A percentile compares a stretch with the other conserved stretches of the same genome.
Evolutionary conservation across 148 eudicot species (phyloP).

Genomic region (Diospyros kaki): DNA sequence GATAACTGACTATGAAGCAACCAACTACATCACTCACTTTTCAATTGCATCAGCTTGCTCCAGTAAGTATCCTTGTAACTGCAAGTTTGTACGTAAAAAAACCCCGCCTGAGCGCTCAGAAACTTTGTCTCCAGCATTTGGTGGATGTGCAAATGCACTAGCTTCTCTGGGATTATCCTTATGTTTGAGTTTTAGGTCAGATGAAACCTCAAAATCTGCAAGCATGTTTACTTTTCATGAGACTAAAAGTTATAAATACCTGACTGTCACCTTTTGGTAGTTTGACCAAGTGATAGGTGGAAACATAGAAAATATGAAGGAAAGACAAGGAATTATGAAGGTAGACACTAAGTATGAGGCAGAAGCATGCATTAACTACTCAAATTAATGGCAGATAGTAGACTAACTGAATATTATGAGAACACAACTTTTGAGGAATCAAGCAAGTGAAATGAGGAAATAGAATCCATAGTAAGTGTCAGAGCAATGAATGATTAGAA

Average conservation of each 20-base stretch:
- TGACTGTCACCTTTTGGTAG: neutral
- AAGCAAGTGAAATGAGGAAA: neutral
- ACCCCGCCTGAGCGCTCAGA: slow-evolving; percentile 35
- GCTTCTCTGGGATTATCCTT: slow-evolving; percentile 28
- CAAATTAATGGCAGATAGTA: neutral
- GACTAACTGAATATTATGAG: neutral
- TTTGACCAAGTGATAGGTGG: neutral
- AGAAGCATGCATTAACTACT: neutral
- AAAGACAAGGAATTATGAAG: neutral
- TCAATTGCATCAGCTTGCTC: slow-evolving; percentile 79
- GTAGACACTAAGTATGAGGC: neutral
- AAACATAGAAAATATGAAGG: neutral
- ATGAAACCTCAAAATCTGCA: slow-evolving; percentile 56
- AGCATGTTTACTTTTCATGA: neutral
- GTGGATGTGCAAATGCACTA: slow-evolving; percentile 28
- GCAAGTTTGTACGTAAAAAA: slow-evolving; percentile 82
- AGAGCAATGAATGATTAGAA: neutral
- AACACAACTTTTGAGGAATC: too few relatives aligned
- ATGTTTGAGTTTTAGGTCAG: slow-evolving; percentile 25
- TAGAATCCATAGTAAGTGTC: neutral
- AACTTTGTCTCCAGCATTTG: slow-evolving; percentile 23
- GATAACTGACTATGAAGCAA: neutral
- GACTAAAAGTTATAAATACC: slow-evolving; percentile 4
- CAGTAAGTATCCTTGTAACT: slow-evolving; percentile 80
- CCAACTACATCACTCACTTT: slow-evolving; percentile 43